These are phyloP conservation scores for Pharnaceum exiguum DNA, from an alignment of 148 eudicot genomes.

Conservation along the genomic window DNA sequence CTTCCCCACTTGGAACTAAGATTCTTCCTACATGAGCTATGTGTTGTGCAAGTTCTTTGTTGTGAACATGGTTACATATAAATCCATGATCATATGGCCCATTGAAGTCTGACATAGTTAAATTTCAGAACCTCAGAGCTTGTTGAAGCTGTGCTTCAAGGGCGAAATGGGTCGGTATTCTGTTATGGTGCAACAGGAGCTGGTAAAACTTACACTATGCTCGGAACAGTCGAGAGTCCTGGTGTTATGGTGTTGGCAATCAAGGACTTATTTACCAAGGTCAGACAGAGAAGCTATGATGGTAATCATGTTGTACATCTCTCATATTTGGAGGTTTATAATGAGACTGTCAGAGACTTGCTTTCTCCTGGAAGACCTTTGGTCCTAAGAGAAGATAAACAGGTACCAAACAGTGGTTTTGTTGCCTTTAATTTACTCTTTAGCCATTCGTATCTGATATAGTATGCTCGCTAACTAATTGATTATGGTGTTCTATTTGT, in stretches of 20 bases:
- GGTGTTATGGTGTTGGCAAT: constrained; percentile 93
- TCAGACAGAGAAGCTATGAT: constrained; percentile 73
- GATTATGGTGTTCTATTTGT: constrained; percentile 3
- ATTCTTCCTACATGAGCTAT: too few species aligned
- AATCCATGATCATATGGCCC: neutral
- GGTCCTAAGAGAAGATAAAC: constrained; percentile 84
- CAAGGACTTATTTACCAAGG: constrained; percentile 73
- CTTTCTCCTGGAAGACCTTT: constrained; percentile 90
- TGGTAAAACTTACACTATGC: constrained; percentile 88
- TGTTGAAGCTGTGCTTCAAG: constrained; percentile 79
- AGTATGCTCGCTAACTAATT: too few species aligned
- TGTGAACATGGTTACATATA: too few species aligned
- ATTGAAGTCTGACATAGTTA: neutral
- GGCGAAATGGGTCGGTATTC: constrained; percentile 84
- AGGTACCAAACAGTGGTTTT: constrained; percentile 72
- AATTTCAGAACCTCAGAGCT: constrained; percentile 74
- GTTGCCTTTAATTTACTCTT: too few species aligned
- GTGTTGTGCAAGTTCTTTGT: too few species aligned
- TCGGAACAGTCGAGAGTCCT: constrained; percentile 71
- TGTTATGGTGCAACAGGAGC: constrained; percentile 96
- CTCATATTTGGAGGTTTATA: constrained; percentile 84
- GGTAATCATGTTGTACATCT: constrained; percentile 82
- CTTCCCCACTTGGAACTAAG: too few species aligned
- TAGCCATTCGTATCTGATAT: too few species aligned
- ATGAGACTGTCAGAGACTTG: constrained; percentile 88